Evolutionary conservation across 495 filamentous ascomycete species (phyloP), one percentile per base, ranked within the genome.

Genomic region (Penicillium argentinense): DNA sequence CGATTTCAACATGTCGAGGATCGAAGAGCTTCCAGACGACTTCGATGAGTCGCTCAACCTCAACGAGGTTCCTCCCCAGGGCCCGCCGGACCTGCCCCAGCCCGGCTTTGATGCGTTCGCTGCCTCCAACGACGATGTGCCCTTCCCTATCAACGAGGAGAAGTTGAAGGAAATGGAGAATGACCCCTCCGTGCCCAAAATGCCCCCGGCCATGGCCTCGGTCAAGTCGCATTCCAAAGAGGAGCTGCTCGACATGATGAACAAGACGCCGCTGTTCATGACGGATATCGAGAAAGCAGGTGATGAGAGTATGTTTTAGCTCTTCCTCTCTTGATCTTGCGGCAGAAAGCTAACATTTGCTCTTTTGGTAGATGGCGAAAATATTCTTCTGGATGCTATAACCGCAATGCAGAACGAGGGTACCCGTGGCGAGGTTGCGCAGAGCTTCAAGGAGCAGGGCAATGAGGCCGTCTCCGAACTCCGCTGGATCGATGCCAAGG

Each of bases 381-480:
- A 96, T 60, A 63, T 83, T 33, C 81, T 86, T 48, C 74, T 96
- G 6, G 89, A 96, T 56, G 93, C 95, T 0, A 67, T 98, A 24
- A 84, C 85, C 51, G 95, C 95, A 2, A 71, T 98, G 9, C 87
- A 89, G 24, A 96, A 96, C 56, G 93, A 98, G 63, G 95, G 93
- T 32, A 91, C 89, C 0, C 81, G 88, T 8, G 76, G 79, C 9
- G 95, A 98, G 61, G 83, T 91, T 28, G 85, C 81, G 9, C 64
- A 75, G 30, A 84, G 84, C 51, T 96, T 91, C 71, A 85, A 89
- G 56, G 84, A 91, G 61, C 87, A 88, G 47, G 91, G 95, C 12
- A 98, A 97, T 62, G 93, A 97, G 47, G 82, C 80, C 47, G 95
- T 90, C 52, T 75, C 76, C 46, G 76, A 71, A 46, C 85, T 84